Base-by-base conservation (phyloP, 225 moss, liverwort and hornwort genomes). In the Anthoceros angustus region DNA sequence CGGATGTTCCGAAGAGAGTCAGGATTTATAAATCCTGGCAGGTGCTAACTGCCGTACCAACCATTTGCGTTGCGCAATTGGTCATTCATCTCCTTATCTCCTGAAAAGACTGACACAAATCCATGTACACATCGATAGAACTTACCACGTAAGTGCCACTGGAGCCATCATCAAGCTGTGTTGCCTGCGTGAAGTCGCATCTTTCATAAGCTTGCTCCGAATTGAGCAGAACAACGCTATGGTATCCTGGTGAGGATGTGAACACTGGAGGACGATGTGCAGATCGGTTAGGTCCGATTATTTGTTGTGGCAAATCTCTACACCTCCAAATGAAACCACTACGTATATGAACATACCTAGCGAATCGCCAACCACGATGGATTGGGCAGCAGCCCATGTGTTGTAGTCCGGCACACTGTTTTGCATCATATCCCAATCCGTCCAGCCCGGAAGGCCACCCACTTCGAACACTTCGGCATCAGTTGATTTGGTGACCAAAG, bases 171-270 rank as follows among this genome's bases (percentile, higher is more conserved):
- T 70, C 69, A 23, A 70, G 62, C 10, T 40, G 23, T 23, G 42
- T 63, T 16, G 69, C 69, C n/a, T 70, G 60, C 2, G 61, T 62
- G 20, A 70, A 70, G 32, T 70, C 41, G 18, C 69, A 70, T 6
- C 3, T 20, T 12, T 70, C 42, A 24, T 21, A 26, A 2, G 69
- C 69, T 41, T 12, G 18, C 41, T 40, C 14, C 0, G 69, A 10
- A 0, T 61, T 61, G 41, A 70, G 11, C 15, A 12, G 25, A 16
- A 62, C 25, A 20, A 70, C 42, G 38, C 42, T 62, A 41, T 70
- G 69, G 40, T 25, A 70, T 25, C 61, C 61, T 42, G 40, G 21
- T n/a, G 62, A 3, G 26, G 16, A 70, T 24, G 69, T 11, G 40
- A 70, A 70, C 10, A 62, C 69, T 70, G 41, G 40, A 23, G 12